Evolutionary conservation across 441 rosid genomes (phyloP), one percentile per base, ranked within the genome.

Genomic region (Capsella rubella): DNA sequence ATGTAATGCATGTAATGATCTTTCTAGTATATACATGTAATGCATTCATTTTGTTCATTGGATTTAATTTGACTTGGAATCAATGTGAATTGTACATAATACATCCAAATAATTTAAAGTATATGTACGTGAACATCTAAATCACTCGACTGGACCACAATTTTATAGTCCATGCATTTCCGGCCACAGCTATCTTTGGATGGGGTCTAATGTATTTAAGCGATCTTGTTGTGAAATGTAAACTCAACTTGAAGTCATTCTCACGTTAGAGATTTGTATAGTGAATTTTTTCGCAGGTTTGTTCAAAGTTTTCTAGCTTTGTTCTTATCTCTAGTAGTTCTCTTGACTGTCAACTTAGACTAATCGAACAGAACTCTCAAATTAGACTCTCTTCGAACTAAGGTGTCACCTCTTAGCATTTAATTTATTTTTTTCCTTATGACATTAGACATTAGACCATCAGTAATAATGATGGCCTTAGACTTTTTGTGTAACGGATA

Each of bases 141-240:
- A 58, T 80, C 73, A 59, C 65, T 8, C n/a, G 43, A 31, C 45
- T 74, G 84, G 90, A 80, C 88, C 83, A 72, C 82, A 59, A 72
- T 37, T 45, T 46, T 45, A 49, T 56, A 69, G 45, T 73, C 75
- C 79, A 70, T 64, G 70, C 76, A 79, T 75, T 74, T 67, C 55
- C 63, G 72, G 65, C 84, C 84, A 73, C 73, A 60, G 18, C 72
- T 73, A 74, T 73, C 47, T 76, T 67, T 72, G 72, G 74, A 67
- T 74, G 75, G 82, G 82, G 74, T 67, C 67, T 81, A 34, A 51
- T 68, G 54, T 47, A 69, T 55, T 78, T 61, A 71, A 46, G 32
- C 67, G 13, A 21, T 51, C 61, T 61, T 50, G 68, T 52, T 54
- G 71, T 63, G 54, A 60, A 21, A 58, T 35, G 29, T 42, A 76